These are phyloP conservation scores for Bidens hawaiensis DNA, from an alignment of 140 eudicot genomes.

Conservation along the genomic window DNA sequence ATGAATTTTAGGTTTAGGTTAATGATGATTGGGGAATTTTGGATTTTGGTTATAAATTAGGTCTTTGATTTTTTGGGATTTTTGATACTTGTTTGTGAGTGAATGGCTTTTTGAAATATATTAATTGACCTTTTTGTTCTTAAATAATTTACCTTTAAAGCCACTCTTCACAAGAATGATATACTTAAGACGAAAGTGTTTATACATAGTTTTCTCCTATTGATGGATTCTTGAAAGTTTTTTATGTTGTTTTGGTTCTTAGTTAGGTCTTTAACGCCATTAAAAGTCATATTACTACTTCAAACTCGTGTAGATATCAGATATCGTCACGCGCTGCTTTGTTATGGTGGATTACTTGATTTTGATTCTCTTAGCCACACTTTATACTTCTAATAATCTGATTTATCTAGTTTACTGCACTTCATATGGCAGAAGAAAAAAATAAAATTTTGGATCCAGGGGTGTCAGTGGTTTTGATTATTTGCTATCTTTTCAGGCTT, in stretches of 20 bases:
- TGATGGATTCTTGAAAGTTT: background rate
- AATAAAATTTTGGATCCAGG: too few species aligned
- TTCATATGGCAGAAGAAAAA: too few species aligned
- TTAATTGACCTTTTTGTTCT: background rate
- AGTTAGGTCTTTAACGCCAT: background rate
- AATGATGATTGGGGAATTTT: conserved; percentile 8
- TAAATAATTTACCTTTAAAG: background rate
- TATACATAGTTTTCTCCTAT: background rate
- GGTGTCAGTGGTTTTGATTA: too few species aligned
- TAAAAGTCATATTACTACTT: background rate
- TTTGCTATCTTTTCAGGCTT: conserved; percentile 30
- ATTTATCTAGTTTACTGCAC: too few species aligned
- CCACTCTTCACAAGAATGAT: background rate
- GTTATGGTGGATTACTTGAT: background rate
- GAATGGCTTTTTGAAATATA: conserved; percentile 1
- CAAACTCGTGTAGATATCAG: background rate
- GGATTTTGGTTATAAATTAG: background rate
- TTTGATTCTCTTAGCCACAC: too few species aligned
- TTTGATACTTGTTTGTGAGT: background rate
- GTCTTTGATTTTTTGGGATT: background rate
- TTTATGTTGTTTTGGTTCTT: background rate
- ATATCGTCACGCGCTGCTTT: background rate
- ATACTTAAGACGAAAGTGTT: background rate
- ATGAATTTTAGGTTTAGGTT: conserved; percentile 11
- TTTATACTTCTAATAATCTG: too few species aligned